Conservation (phyloP, 2,329 filamentous ascomycete species). For the Ophiostoma angusticollis region DNA sequence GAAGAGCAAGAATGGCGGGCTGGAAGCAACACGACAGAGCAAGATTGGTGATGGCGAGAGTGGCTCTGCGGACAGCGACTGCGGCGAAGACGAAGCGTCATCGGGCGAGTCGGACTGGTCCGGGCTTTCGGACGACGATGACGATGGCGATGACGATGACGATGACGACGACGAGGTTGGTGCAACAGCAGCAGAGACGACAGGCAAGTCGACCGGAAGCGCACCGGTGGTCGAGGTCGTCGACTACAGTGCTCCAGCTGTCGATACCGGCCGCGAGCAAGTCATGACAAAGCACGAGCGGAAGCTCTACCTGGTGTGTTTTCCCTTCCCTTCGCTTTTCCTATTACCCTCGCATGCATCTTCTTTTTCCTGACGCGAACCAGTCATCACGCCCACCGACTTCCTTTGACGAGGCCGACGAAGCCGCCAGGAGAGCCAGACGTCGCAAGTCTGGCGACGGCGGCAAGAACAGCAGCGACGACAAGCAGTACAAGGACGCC, state of each 20-base stretch:
- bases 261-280: constrained; percentile 15
- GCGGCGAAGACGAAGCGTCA: constrained; percentile 24
- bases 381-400: constrained; percentile 38
- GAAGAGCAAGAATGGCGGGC: constrained; percentile 23
- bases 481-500: constrained; percentile 46
- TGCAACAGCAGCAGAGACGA: no score
- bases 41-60: constrained; percentile 1
- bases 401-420: constrained; percentile 6
- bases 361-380: constrained; percentile 3
- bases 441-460: constrained; percentile 5
- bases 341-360: no score
- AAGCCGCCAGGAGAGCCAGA: constrained; percentile 11
- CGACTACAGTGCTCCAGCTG: constrained; percentile 38
- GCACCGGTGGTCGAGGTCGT: constrained; percentile 43
- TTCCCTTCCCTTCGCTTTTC: not conserved
- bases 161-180: constrained; percentile 15
- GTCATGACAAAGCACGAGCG: constrained; percentile 54
- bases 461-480: constrained; percentile 30
- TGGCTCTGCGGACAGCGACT: constrained; percentile 17
- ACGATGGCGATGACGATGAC: constrained; percentile 17
- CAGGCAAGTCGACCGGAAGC: no score
- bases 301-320: constrained; percentile 62
- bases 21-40: not conserved
- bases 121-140: constrained; percentile 43
- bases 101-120: constrained; percentile 34